Conservation (phyloP, 1,284 basidiomycete species). For the Pseudomicrostroma phylloplanum region DNA sequence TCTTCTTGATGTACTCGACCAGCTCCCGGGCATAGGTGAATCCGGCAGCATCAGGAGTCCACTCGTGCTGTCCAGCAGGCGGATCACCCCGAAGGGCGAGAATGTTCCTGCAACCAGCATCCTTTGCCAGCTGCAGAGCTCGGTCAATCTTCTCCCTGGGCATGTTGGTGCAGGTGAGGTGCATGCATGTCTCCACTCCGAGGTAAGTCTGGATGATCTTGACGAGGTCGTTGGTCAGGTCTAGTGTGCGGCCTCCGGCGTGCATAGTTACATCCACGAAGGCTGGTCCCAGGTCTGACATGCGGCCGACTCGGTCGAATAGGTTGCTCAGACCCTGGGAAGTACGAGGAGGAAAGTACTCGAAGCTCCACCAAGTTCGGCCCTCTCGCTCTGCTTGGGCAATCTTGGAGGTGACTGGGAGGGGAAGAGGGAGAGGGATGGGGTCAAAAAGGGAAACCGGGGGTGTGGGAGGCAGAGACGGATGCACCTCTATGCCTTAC, state of each 20-base stretch:
- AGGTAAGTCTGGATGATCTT: conserved; percentile 62
- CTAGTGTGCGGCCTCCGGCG: conserved; percentile 77
- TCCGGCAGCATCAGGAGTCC: conserved; percentile 33
- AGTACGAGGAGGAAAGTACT: conserved; percentile 91
- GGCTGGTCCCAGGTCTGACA: conserved; percentile 89
- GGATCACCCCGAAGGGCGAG: conserved; percentile 56
- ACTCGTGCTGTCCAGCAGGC: conserved; percentile 12
- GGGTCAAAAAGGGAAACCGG: not conserved
- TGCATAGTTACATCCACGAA: conserved; percentile 99
- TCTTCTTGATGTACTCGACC: conserved; percentile 44
- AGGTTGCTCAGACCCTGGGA: conserved; percentile 63
- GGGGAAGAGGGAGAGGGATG: not conserved
- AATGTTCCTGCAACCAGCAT: conserved; percentile 85
- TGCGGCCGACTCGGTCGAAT: conserved; percentile 88
- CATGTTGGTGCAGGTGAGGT: conserved; percentile 57
- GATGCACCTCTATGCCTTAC: not conserved
- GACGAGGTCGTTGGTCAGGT: conserved; percentile 65
- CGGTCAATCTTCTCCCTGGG: conserved; percentile 85
- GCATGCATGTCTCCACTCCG: conserved; percentile 51
- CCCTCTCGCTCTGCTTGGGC: conserved; percentile 47
- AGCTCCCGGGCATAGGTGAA: conserved; percentile 46
- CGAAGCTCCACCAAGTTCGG: conserved; percentile 60
- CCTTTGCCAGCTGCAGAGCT: conserved; percentile 84
- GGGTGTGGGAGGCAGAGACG: not conserved
- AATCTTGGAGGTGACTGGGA: conserved; percentile 46